Evolutionary conservation across 108 stramenopile species (phyloP), one percentile per base, ranked within the genome.

Genomic region (Skeletonema marinoi): DNA sequence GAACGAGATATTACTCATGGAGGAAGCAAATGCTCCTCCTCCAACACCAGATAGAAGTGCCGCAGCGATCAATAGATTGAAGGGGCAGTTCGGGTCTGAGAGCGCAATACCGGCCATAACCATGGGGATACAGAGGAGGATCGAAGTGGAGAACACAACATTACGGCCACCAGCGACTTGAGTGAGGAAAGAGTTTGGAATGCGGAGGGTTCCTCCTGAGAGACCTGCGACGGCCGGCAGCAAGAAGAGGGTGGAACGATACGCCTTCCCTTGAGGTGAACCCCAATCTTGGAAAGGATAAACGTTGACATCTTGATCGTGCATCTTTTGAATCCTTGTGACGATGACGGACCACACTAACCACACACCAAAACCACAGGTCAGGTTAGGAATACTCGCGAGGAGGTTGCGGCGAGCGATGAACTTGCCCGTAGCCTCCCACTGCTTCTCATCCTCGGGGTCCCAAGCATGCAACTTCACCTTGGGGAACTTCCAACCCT

Each of bases 121-220:
- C 78, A 80, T 80, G 29, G 78, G 78, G 44, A 80, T 19, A 42
- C 65, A 66, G 56, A 80, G 72, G 56, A 80, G 66, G 8, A 80
- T 46, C 9, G 48, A 50, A 17, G 78, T 80, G 59, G 38, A 46
- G 72, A 66, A 74, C 13, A 80, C 56, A 30, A 80, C 78, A 60
- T 80, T 80, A 13, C 72, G 46, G 60, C 78, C 78, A 31, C 78
- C 78, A 50, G 58, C 60, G 29, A 66, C 51, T 59, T 78, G 77
- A 32, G 77, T 78, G 33, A 78, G 38, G 71, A 78, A 78, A 30
- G 70, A 64, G 73, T 74, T 74, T 19, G 73, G 73, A 65, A 74
- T 73, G 56, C 78, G 78, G 32, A 80, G 78, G 17, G 78, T 80
- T 38, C 78, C 78, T 66, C 77, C 78, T 19, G 78, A 80, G 13